These are phyloP conservation scores for Termitomyces sp. DNA, from an alignment of 768 basidiomycete genomes.

Conservation along the genomic window DNA sequence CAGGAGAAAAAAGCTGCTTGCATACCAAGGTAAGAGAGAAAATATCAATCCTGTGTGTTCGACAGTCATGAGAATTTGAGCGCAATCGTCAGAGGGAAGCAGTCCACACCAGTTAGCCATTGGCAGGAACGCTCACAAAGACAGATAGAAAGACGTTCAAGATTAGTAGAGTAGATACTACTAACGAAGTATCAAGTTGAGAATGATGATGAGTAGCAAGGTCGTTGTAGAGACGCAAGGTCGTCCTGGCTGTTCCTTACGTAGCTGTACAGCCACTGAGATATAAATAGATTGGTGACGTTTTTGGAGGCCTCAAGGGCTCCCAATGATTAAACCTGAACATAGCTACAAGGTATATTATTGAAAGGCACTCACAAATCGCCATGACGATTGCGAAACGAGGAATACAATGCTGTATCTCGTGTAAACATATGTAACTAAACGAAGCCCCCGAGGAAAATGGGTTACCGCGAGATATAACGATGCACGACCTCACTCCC, in stretches of 20 bases:
- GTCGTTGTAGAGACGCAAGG: no score
- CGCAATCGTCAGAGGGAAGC: background rate
- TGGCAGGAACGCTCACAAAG: background rate
- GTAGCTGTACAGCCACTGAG: background rate
- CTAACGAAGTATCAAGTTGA: background rate
- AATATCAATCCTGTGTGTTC: conserved; percentile 31
- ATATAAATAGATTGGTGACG: conserved; percentile 1
- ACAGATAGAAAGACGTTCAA: background rate
- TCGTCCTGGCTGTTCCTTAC: no score
- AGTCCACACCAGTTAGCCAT: conserved; percentile 11
- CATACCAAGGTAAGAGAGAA: conserved; percentile 35
- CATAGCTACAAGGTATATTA: background rate
- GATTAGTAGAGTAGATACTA: background rate
- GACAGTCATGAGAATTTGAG: background rate
- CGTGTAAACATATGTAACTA: background rate
- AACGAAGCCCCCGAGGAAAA: background rate
- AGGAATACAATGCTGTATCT: background rate
- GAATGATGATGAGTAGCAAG: no score
- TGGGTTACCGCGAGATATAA: no score
- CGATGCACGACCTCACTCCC: no score
- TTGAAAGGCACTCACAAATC: background rate
- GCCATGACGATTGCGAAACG: background rate
- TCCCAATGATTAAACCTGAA: background rate
- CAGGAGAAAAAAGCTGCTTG: conserved; percentile 8
- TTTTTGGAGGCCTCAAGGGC: background rate